Evolutionary conservation across 2,329 filamentous ascomycete genomes (phyloP).

Genomic region (Clonostachys rosea): DNA sequence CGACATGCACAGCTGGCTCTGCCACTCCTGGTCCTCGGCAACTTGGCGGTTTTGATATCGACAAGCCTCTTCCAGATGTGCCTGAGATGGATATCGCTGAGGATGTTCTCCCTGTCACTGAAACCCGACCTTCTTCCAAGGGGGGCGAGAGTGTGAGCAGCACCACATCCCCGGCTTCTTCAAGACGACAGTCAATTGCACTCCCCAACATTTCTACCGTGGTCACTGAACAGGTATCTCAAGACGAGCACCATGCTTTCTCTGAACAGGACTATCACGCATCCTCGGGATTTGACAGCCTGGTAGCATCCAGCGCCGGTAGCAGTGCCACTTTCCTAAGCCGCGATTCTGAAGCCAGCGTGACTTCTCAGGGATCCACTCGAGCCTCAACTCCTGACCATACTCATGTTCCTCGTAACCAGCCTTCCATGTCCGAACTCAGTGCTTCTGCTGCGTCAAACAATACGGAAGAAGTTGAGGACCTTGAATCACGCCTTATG

Average conservation of each 20-base stretch:
- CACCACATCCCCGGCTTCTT: conserved; percentile 39
- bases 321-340: conserved; percentile 76
- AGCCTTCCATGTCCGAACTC: conserved; percentile 63
- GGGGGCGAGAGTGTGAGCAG: conserved; percentile 34
- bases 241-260: conserved; percentile 29
- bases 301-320: conserved; percentile 71
- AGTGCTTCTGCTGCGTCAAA: conserved; percentile 62
- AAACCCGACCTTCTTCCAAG: conserved; percentile 37
- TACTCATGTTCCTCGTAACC: conserved; percentile 44
- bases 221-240: conserved; percentile 41
- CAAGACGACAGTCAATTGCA: conserved; percentile 43
- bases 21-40: conserved; percentile 29
- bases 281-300: conserved; percentile 60
- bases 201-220: conserved; percentile 54
- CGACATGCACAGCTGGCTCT: conserved; percentile 26
- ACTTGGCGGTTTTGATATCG: conserved; percentile 20
- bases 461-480: conserved; percentile 70
- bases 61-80: conserved; percentile 66
- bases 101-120: conserved; percentile 19
- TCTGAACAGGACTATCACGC: conserved; percentile 39
- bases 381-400: conserved; percentile 82
- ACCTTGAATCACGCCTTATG: conserved; percentile 79
- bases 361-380: conserved; percentile 78
- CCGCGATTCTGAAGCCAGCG: conserved; percentile 76
- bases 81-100: conserved; percentile 46